Percentiles rank a stretch among this genome's conserved stretches.
Conservation (phyloP, 1,284 basidiomycete genomes). For the Ceratorhiza oryzae-sativae region DNA sequence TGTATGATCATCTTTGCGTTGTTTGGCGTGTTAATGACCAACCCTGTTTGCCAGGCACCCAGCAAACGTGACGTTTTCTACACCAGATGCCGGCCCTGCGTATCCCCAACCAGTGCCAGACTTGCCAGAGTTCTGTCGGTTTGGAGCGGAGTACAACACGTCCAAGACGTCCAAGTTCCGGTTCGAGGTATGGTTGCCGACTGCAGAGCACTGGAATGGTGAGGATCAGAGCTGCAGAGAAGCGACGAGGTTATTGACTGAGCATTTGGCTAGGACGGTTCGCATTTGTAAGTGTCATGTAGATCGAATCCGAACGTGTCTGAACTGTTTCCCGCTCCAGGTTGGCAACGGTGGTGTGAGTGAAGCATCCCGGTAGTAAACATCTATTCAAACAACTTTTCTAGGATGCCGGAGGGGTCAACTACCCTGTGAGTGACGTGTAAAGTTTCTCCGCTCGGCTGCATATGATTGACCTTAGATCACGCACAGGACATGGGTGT, state of each 20-base stretch:
- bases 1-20: background rate
- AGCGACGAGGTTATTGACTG: background rate
- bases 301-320: background rate
- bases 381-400: background rate
- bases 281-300: constrained; percentile 20
- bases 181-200: constrained; percentile 34
- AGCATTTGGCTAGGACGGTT: constrained; percentile 16
- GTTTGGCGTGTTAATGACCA: background rate
- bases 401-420: constrained; percentile 29
- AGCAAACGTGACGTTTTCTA: constrained; percentile 32
- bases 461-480: background rate
- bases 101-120: constrained; percentile 26
- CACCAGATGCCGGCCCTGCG: constrained; percentile 8
- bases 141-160: constrained; percentile 33
- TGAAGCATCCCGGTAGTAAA: background rate
- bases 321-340: background rate
- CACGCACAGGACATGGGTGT: constrained; percentile 25
- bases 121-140: constrained; percentile 36
- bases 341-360: constrained; percentile 38
- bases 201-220: constrained; percentile 23
- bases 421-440: constrained; percentile 20
- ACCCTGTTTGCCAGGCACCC: background rate
- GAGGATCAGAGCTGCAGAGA: background rate
- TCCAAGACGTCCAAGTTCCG: constrained; percentile 23
- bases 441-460: background rate